Conservation (phyloP, 805 yeast species). For the Kodamaea hsintzibuensis region DNA sequence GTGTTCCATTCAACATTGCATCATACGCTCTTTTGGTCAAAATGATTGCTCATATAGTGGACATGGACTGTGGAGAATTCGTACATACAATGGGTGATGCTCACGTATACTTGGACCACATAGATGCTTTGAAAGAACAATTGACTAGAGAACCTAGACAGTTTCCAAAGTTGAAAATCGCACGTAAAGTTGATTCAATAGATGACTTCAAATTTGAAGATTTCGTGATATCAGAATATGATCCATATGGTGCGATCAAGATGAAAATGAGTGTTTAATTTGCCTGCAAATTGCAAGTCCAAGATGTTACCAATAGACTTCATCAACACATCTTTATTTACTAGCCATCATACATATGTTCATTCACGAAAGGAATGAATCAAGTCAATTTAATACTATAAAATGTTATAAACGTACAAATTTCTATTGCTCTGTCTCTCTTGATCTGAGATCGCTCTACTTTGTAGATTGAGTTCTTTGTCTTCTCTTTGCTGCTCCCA, state of each 20-base stretch:
- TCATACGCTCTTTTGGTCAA: conserved; percentile 89
- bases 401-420: background rate
- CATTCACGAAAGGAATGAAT: background rate
- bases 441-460: background rate
- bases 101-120: conserved; percentile 91
- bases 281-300: background rate
- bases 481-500: conserved; percentile 7
- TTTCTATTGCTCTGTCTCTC: background rate
- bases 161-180: conserved; percentile 79
- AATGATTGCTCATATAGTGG: conserved; percentile 96
- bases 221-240: conserved; percentile 75
- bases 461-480: background rate
- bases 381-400: background rate
- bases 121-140: conserved; percentile 87
- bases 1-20: conserved; percentile 98
- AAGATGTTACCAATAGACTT: background rate
- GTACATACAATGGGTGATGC: conserved; percentile 96
- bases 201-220: conserved; percentile 91
- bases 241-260: conserved; percentile 80
- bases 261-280: conserved; percentile 95
- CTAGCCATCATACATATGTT: no score
- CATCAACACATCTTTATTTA: no score
- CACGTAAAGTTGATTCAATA: conserved; percentile 48
- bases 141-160: conserved; percentile 67
- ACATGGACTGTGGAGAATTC: conserved; percentile 93